Evolutionary conservation across 2,329 filamentous ascomycete genomes (phyloP), one percentile per base, ranked within the genome.

Genomic region (Ceratocystis huliohia): DNA sequence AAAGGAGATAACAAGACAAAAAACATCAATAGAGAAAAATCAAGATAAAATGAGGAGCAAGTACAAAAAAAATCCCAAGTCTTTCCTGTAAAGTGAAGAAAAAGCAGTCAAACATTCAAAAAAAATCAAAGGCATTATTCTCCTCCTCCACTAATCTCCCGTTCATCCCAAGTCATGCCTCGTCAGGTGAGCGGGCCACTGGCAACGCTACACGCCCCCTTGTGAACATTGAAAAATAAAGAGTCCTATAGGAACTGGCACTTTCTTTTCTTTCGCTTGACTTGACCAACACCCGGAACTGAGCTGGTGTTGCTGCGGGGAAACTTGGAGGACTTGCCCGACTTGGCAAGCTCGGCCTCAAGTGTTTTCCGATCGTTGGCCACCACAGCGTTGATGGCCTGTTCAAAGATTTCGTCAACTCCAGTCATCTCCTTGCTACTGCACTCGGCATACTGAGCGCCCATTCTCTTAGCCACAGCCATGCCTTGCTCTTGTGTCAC

Each of bases 381-480:
- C 33, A 99, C 90, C 41, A 94, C 91, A 64, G 89, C 93, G 73
- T 92, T 85, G 74, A 99, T 92, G 66, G 94, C 94, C 69, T 85
- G 82, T 75, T 95, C 88, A 77, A 99, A 99, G 74, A 97, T 94
- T 73, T 97, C 93, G 75, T 97, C 91, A 59, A 99, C 93, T 66
- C 94, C 94, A 65, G 82, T 85, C 88, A 96, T 94, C 78, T 96
- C 94, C 78, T 97, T 97, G 77, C 91, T 96, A 75, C 91, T 96
- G 82, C 94, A 99, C 79, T 99, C 94, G 84, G 96, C 93, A 79
- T 99, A 99, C 73, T 87, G 83, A 13, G 94, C 94, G 69, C 87
- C 86, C 94, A 99, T 99, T 78, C 93, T 94, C 73, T 87, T 84
- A 66, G 94, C 92, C 30, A 99, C 92, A 7, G 85, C 83, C 74